A percentile compares a stretch with the other conserved stretches of the same genome.
phyloP scores from a whole-genome alignment of 108 stramenopile species.

The Skeletonema grethae region DNA sequence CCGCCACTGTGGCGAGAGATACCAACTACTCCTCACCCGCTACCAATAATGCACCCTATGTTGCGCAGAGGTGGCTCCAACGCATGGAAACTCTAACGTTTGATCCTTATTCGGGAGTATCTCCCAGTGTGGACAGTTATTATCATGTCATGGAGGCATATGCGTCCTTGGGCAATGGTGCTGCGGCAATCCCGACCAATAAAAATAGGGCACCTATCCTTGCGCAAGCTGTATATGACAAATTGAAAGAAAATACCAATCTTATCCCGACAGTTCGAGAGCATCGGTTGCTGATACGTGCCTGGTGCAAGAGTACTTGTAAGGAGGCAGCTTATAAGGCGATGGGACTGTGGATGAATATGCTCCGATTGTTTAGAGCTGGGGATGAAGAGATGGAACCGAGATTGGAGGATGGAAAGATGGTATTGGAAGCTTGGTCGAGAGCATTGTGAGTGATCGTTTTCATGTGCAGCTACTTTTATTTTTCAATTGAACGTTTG shows the following conservation, averaged over 20 bases:
- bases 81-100: slow-evolving; percentile 48
- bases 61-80: slow-evolving; percentile 44
- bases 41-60: slow-evolving; percentile 38
- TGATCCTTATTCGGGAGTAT: slow-evolving; percentile 17
- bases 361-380: slow-evolving; percentile 51
- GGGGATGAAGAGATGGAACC: slow-evolving; percentile 70
- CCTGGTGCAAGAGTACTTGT: slow-evolving; percentile 56
- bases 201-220: slow-evolving; percentile 30
- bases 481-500: background rate
- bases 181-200: slow-evolving; percentile 1
- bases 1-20: slow-evolving; percentile 29
- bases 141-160: slow-evolving; percentile 49
- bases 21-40: slow-evolving; percentile 25
- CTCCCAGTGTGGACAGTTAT: slow-evolving; percentile 48
- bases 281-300: slow-evolving; percentile 63
- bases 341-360: slow-evolving; percentile 72
- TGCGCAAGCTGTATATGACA: slow-evolving; percentile 49
- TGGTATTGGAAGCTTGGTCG: slow-evolving; percentile 76
- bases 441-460: slow-evolving; percentile 50
- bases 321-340: slow-evolving; percentile 67
- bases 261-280: slow-evolving; percentile 33
- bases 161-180: slow-evolving; percentile 16
- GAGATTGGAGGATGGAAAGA: slow-evolving; percentile 74
- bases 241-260: slow-evolving; percentile 33
- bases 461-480: background rate